These are phyloP conservation scores for Diaporthe ampelina DNA, from an alignment of 2,329 filamentous ascomycete genomes.

Conservation along the genomic window DNA sequence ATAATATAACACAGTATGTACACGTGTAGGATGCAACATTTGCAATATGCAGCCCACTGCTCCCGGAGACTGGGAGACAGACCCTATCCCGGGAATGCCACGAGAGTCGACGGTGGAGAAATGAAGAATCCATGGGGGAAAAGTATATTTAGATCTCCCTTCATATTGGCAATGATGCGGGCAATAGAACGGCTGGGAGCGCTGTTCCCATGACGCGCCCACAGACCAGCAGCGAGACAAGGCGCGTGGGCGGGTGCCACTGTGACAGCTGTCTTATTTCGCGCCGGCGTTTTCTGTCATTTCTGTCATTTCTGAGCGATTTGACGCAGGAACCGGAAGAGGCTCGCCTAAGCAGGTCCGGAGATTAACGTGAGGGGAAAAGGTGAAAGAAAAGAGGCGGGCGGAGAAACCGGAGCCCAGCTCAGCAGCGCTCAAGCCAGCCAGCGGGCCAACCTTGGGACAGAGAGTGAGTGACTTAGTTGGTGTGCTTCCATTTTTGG, in stretches of 20 bases:
- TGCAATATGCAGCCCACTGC: not conserved
- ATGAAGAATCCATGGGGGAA: not conserved
- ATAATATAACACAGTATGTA: not conserved
- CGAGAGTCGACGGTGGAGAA: conserved; percentile 1
- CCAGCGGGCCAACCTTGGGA: not conserved
- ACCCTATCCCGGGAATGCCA: conserved; percentile 13
- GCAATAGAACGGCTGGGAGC: not conserved
- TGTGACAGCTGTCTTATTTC: conserved; percentile 13
- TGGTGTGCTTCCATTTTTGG: conserved; percentile 32
- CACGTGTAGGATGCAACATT: conserved; percentile 6
- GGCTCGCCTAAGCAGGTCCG: conserved; percentile 19
- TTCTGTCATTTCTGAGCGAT: conserved; percentile 33
- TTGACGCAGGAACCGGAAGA: conserved; percentile 31
- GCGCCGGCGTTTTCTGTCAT: conserved; percentile 10
- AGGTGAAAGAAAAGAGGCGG: not conserved
- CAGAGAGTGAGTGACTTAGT: not conserved
- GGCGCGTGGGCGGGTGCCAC: not conserved
- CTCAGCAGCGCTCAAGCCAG: conserved; percentile 11
- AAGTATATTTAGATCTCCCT: conserved; percentile 16
- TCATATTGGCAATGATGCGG: conserved; percentile 8
- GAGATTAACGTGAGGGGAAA: conserved; percentile 25
- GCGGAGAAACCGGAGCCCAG: conserved; percentile 4
- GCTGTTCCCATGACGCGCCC: not conserved
- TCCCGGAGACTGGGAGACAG: too few relatives aligned
- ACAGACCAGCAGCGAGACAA: not conserved